These are phyloP conservation scores for Solanum chmielewskii DNA, from an alignment of 257 asterid species.

Conservation along the genomic window DNA sequence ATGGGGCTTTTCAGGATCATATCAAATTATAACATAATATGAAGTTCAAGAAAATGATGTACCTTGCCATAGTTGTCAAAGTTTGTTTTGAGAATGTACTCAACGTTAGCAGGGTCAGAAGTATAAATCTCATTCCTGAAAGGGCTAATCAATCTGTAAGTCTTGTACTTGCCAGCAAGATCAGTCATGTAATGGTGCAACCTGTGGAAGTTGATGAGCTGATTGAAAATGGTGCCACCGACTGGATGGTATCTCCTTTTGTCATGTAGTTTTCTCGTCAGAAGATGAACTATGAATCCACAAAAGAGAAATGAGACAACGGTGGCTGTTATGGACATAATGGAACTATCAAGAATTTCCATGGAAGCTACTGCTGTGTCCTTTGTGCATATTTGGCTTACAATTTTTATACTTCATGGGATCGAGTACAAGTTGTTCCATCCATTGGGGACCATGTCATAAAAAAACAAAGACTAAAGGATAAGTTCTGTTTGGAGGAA, in stretches of 20 bases:
- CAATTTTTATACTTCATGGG: no score
- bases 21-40: background rate
- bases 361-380: background rate
- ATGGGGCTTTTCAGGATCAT: background rate
- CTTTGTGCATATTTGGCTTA: no score
- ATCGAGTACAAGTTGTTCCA: no score
- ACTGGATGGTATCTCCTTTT: constrained; percentile 45
- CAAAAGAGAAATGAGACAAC: constrained; percentile 7
- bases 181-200: constrained; percentile 64
- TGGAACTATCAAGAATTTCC: constrained; percentile 8
- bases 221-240: constrained; percentile 46
- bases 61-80: constrained; percentile 64
- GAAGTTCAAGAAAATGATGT: background rate
- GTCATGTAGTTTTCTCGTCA: constrained; percentile 10
- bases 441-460: no score
- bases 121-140: constrained; percentile 47
- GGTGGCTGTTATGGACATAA: constrained; percentile 2
- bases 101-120: constrained; percentile 54
- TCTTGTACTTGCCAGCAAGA: constrained; percentile 33
- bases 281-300: background rate
- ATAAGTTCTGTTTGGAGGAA: no score
- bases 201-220: constrained; percentile 42
- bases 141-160: constrained; percentile 50
- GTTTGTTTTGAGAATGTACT: constrained; percentile 54
- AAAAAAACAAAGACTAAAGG: no score